Base-by-base conservation (phyloP, 208 protist genomes). In the Herpetomonas samuelpessoai region DNA sequence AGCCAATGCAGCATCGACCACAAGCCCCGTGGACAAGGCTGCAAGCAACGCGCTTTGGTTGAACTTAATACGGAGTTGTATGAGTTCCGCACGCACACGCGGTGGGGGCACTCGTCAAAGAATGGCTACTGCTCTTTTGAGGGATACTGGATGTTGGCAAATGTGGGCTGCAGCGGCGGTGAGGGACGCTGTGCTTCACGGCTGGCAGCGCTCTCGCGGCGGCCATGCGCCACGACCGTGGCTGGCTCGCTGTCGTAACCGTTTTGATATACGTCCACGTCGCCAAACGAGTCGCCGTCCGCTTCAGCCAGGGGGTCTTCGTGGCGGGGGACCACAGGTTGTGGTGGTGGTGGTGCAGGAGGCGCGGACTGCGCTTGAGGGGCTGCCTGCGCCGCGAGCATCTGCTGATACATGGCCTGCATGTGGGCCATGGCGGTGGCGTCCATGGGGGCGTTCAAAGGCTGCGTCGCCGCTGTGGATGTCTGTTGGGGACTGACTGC, bases 321-420 rank as follows among this genome's bases (percentile, higher is more conserved):
- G 9, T 41, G 9, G 7, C 19, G 16, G 4, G 29, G 35, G 9
- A 22, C 29, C 6, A 14, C 12, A 21, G 28, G 49, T 12, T 12
- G 49, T 10, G 26, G 49, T 51, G 46, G 50, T n/a, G 50, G 22
- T 9, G 24, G 27, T 41, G 24, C 48, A 4, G 39, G 1, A 2
- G 47, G 14, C 3, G 51, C 19, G 14, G 9, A 18, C 10, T 25
- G 26, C 46, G 25, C 19, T 30, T 70, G 56, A 53, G 59, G n/a
- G 30, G 47, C 24, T 54, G 7, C 7, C 19, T 51, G 9, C 12
- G 29, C 30, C 21, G 12, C 14, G n/a, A 77, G 30, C 61, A 83
- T 70, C 50, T 71, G 39, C 48, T 82, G 75, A 63, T 82, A 77
- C 68, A 86, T 78, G 25, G 48, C 46, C 71, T 79, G 68, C 79